Evolutionary conservation across 306 rosid species (phyloP), one percentile per base, ranked within the genome.

Genomic region (Luffa aegyptiaca): DNA sequence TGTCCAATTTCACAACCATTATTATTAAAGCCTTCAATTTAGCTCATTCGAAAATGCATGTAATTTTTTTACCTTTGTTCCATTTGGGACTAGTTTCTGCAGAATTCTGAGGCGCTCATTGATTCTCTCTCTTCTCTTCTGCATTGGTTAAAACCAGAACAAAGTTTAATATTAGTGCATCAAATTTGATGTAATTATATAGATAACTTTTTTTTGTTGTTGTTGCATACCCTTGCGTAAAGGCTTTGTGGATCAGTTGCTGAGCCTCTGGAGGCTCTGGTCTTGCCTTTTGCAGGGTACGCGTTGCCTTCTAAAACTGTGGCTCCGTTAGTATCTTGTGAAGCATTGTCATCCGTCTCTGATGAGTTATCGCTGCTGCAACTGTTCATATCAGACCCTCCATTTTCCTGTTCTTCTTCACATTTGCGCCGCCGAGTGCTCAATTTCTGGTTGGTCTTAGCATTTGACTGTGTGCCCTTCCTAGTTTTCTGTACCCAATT

Each of bases 401-500:
- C 77, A 49, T 33, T 33, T 49, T 73, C 78, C 8, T 72, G 5
- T 12, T 72, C 62, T 51, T 72, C 58, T 16, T 72, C 48, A 80
- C 90, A 79, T 83, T 85, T 78, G 20, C 51, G 49, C 14, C 49
- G 49, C 13, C 49, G 74, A 36, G 5, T 36, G 31, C 41, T 46
- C 58, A 31, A 35, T 64, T 91, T 87, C 53, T 84, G 81, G 7
- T 81, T 81, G 81, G 85, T 88, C 86, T 84, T 66, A 6, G 1
- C 26, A 69, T 46, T 90, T 57, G 86, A 56, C 76, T 62, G 52
- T 21, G 46, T 81, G 81, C 53, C 83, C 53, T 85, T 90, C 90
- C 84, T 86, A 79, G 80, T 82, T 46, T 86, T 88, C 81, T 80
- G 87, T 44, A 61, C 86, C 94, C 88, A 80, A 82, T 39, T 42